Base-by-base conservation (phyloP, 2,329 filamentous ascomycete genomes). In the Periconia sp. region DNA sequence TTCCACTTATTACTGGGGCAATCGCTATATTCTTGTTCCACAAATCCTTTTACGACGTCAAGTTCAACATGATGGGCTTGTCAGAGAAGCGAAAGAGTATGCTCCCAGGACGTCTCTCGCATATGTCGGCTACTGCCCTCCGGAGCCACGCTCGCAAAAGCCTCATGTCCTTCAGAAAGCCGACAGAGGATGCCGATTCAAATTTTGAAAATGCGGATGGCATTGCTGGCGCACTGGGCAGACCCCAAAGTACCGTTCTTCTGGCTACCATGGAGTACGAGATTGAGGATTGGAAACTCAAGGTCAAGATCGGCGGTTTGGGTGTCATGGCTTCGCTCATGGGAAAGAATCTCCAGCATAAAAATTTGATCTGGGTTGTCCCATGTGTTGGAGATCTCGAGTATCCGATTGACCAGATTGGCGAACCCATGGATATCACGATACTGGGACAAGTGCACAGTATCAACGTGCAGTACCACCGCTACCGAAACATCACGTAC, bases 191-290 rank as follows among this genome's bases (percentile, higher is more conserved):
- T 14, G 17, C 20, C 2, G 19, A 40, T 0, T 10, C 23, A 1
- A 55, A 60, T 41, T 53, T 57, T 11, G 56, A 61, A 44, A 52
- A 48, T 15, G 49, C 47, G 6, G 61, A 62, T 42, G 61, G 59
- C 1, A 59, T 59, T 20, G 54, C 54, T 1, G 59, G 53, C 6
- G 45, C 51, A 27, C 46, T 59, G 15, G 63, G 41, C 56, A 76
- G 43, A 18, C 52, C 47, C 14, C 58, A 62, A 6, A 76, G 82
- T n/a, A 87, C 81, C 31, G 82, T 87, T 2, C 77, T 89, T 19
- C 86, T 89, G 49, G 86, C 85, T 13, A 88, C 86, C 7, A 87
- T 89, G 83, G 86, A 89, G 69, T 89, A 89, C 70, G 85, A 88
- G 56, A 88, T 89, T 55, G 83, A 86, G 51, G 86, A 89, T 65